Evolutionary conservation across 2,329 filamentous ascomycete genomes (phyloP).

Genomic region (Helotiales sp.): DNA sequence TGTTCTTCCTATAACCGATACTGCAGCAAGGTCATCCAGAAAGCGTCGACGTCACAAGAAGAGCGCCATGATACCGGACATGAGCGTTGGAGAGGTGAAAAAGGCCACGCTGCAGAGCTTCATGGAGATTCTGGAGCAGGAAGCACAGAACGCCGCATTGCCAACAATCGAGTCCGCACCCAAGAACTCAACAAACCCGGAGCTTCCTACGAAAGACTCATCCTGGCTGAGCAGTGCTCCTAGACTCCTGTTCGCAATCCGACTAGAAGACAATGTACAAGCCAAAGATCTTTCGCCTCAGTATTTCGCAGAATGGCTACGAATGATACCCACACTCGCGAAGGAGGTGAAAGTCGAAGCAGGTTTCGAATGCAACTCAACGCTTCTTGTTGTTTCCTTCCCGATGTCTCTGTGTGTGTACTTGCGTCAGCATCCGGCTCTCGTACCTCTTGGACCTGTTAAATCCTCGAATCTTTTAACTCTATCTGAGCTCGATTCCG

Average conservation of each 20-base stretch:
- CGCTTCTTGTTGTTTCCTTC: conserved; percentile 3
- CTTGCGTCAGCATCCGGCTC: neutral
- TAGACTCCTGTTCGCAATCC: conserved; percentile 7
- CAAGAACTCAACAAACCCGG: neutral
- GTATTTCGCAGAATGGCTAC: conserved; percentile 12
- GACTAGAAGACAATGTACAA: conserved; percentile 5
- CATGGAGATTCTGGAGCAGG: no score
- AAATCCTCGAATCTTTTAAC: no score
- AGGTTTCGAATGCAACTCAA: conserved; percentile 5
- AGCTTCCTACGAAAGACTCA: neutral
- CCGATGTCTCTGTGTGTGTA: neutral
- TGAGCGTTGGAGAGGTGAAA: no score
- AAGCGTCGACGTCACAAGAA: no score
- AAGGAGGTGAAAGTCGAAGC: conserved; percentile 9
- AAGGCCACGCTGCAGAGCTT: no score
- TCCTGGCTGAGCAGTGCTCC: neutral
- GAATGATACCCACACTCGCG: conserved; percentile 8
- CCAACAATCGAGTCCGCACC: neutral
- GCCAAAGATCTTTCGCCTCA: neutral
- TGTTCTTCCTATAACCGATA: no score
- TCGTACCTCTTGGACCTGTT: conserved; percentile 4
- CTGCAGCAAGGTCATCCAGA: no score
- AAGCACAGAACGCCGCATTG: no score
- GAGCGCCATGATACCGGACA: no score
- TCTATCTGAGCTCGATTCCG: no score